phyloP scores from a whole-genome alignment of 129 eudicot species.

The Dittrichia graveolens region DNA sequence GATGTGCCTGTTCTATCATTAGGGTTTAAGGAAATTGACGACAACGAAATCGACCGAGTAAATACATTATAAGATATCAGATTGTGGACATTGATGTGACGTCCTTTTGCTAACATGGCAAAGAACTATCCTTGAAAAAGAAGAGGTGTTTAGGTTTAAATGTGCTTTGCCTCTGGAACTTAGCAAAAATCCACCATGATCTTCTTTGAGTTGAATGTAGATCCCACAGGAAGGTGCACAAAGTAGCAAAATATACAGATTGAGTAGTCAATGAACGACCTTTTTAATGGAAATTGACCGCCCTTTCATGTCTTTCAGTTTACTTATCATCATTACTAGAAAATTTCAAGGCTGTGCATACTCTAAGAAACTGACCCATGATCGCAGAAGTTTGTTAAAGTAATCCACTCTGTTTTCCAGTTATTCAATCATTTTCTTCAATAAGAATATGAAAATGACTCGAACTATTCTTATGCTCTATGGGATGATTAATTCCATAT shows the following conservation, averaged over 20 bases:
- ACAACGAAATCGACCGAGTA: slow-evolving; percentile 26
- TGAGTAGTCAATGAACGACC: no score
- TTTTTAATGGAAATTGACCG: no score
- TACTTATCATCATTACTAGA: no score
- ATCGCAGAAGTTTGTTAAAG: no score
- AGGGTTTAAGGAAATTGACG: slow-evolving; percentile 33
- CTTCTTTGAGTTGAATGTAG: no score
- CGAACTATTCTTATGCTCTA: slow-evolving; percentile 18
- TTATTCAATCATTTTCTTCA: not conserved
- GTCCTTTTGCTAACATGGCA: slow-evolving; percentile 32
- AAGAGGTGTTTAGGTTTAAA: slow-evolving; percentile 11
- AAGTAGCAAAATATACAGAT: no score
- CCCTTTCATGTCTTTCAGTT: no score
- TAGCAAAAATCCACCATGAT: not conserved
- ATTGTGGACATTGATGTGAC: slow-evolving; percentile 13
- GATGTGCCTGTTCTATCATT: slow-evolving; percentile 28
- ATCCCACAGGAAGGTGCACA: no score
- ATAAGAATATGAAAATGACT: slow-evolving; percentile 14
- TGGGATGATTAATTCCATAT: slow-evolving; percentile 7
- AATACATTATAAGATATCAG: not conserved
- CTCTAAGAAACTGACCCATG: no score
- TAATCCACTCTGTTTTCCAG: no score
- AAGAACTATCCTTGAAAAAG: slow-evolving; percentile 17
- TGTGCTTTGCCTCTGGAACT: not conserved
- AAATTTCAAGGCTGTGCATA: no score